phyloP scores from a whole-genome alignment of 768 basidiomycete species.

The Daedalea quercina region DNA sequence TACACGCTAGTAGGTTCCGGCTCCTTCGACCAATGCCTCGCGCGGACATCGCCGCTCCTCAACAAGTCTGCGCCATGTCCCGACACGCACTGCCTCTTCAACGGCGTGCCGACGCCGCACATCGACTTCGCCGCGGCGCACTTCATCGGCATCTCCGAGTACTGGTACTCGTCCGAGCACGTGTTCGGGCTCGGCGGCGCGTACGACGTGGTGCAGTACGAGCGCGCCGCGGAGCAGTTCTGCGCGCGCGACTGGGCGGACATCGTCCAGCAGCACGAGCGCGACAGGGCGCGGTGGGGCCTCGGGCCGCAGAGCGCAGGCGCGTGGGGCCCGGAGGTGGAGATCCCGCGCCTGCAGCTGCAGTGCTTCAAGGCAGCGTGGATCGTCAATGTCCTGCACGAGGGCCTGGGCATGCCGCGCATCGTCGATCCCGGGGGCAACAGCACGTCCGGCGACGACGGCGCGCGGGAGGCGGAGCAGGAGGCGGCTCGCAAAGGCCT shows the following conservation, averaged over 20 bases:
- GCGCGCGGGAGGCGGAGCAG: conserved; percentile 44
- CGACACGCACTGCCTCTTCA: conserved; percentile 84
- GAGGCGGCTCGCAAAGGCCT: conserved; percentile 83
- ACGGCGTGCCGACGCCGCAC: conserved; percentile 87
- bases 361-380: conserved; percentile 99
- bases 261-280: conserved; percentile 61
- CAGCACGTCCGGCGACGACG: conserved; percentile 53
- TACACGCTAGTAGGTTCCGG: conserved; percentile 81
- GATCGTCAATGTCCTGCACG: conserved; percentile 93
- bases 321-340: conserved; percentile 69
- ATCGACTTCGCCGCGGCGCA: conserved; percentile 92
- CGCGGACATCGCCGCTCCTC: conserved; percentile 65
- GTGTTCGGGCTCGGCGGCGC: conserved; percentile 91
- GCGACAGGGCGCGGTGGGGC: conserved; percentile 37
- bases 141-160: conserved; percentile 97
- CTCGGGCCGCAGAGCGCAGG: conserved; percentile 55
- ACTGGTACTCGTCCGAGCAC: conserved; percentile 99
- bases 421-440: conserved; percentile 85
- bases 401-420: conserved; percentile 92
- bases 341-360: conserved; percentile 83
- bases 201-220: conserved; percentile 95
- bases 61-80: conserved; percentile 82
- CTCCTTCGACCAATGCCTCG: conserved; percentile 81
- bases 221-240: conserved; percentile 83
- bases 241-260: conserved; percentile 75